These are phyloP conservation scores for Eruca vesicaria DNA, from an alignment of 441 rosid species.

Conservation along the genomic window DNA sequence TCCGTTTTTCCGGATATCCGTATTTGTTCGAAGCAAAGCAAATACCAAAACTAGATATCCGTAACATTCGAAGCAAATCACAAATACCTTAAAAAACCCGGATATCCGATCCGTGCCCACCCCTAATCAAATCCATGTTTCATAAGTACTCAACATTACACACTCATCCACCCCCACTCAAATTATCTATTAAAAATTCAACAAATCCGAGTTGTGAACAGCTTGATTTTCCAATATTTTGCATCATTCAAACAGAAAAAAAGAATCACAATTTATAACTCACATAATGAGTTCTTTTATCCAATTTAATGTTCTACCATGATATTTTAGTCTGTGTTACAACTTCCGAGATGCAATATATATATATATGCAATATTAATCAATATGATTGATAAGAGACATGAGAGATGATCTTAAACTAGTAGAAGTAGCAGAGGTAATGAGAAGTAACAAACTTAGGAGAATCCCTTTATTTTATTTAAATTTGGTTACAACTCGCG, in stretches of 20 bases:
- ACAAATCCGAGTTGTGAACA: slow-evolving; percentile 17
- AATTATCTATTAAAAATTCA: background rate
- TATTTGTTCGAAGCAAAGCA: too few species aligned
- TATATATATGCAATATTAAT: too few species aligned
- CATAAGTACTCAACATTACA: slow-evolving; percentile 33
- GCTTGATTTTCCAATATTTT: slow-evolving; percentile 1
- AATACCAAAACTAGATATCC: too few species aligned
- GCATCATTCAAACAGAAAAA: background rate
- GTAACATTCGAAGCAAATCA: too few species aligned
- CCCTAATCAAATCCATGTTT: slow-evolving; percentile 37
- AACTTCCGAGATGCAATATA: slow-evolving; percentile 12
- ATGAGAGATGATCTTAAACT: background rate
- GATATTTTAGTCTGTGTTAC: background rate
- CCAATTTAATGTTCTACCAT: background rate
- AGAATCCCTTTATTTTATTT: background rate
- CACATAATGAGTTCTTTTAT: background rate
- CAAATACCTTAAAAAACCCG: too few species aligned
- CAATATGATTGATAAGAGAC: background rate
- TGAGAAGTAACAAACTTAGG: background rate
- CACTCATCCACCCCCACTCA: slow-evolving; percentile 30
- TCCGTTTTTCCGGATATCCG: too few species aligned
- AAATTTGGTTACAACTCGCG: background rate
- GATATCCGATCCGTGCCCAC: too few species aligned
- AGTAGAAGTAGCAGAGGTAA: background rate
- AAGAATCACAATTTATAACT: background rate